A percentile compares a stretch with the other conserved stretches of the same genome.
Conservation (phyloP, 768 basidiomycete species). For the Kondoa malvinella region DNA sequence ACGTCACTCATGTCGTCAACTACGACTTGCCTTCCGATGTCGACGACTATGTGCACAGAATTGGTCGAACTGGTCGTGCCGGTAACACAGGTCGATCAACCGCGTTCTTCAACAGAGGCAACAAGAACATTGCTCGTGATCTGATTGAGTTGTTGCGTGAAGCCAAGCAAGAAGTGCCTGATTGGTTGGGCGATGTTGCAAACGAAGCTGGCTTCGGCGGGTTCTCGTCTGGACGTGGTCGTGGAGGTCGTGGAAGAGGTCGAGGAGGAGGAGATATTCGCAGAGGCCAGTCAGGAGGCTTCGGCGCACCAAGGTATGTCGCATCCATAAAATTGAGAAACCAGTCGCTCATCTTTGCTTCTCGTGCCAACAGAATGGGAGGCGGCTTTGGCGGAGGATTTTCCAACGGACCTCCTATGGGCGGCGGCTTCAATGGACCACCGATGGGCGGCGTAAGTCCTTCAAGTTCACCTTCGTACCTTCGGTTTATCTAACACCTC, state of each 20-base stretch:
- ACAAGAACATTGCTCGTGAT: slow-evolving; percentile 48
- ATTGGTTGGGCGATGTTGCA: slow-evolving; percentile 73
- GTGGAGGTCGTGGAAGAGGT: slow-evolving; percentile 33
- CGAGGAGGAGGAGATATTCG: no score
- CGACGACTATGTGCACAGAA: slow-evolving; percentile 45
- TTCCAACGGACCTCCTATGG: no score
- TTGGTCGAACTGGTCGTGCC: slow-evolving; percentile 56
- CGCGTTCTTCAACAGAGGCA: slow-evolving; percentile 53
- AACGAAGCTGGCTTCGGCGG: slow-evolving; percentile 43
- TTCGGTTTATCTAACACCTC: no score
- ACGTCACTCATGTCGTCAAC: slow-evolving; percentile 96
- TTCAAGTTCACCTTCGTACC: no score
- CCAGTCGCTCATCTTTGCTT: no score
- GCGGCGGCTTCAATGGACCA: no score
- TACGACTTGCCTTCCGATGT: slow-evolving; percentile 96
- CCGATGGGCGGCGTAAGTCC: no score
- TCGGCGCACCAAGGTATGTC: no score
- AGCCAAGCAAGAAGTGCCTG: slow-evolving; percentile 86
- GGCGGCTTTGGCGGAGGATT: not conserved
- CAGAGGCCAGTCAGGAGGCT: no score
- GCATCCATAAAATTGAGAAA: no score
- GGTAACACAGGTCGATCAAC: slow-evolving; percentile 93
- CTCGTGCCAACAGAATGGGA: no score
- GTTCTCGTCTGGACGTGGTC: slow-evolving; percentile 36
- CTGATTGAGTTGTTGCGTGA: slow-evolving; percentile 83